Base-by-base conservation (phyloP, 2,329 filamentous ascomycete species). In the Colletotrichum magnum region DNA sequence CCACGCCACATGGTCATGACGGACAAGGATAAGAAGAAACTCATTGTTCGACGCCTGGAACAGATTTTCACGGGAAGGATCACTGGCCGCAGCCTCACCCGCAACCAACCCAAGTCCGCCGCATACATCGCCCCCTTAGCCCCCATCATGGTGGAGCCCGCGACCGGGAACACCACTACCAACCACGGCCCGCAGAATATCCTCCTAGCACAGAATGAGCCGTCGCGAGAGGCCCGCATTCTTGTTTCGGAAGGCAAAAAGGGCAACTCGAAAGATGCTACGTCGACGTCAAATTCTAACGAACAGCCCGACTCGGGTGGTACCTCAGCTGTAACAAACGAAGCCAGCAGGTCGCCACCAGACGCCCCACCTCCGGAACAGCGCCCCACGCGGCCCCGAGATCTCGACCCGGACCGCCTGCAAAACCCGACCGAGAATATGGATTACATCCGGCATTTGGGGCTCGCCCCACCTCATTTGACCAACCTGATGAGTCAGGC, bases 31-130 rank as follows among this genome's bases (percentile, higher is more conserved):
- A 94, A 89, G 81, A 94, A 93, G 82, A 94, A 91, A 76, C 76
- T 94, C 21, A 91, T 95, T 0, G 94, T 95, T 2, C 87, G 89
- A 62, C 87, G 93, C 2, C 79, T 97, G 6, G 94, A 97, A 75
- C 92, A 95, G 71, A 85, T 97, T 1, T 97, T 96, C 71, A 94
- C 93, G 0, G 94, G 94, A 3, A 93, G 91, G 75, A 84, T 86
- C 18, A 79, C 78, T 4, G 82, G 82, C 5, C 79, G 82, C 75
- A 76, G 84, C 79, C 54, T 72, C 41, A 74, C 71, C 45, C 76
- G 72, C 15, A 75, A 70, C 52, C 79, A 72, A 64, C 74, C 16
- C 72, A 69, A 74, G 16, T 72, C 72, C 0, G 58, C 66, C 36
- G 71, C 64, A 3, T 72, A 69, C 1, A 65, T 72, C 57, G 57